phyloP scores from a whole-genome alignment of 1,284 basidiomycete species.

The Cryptococcus wingfieldii region DNA sequence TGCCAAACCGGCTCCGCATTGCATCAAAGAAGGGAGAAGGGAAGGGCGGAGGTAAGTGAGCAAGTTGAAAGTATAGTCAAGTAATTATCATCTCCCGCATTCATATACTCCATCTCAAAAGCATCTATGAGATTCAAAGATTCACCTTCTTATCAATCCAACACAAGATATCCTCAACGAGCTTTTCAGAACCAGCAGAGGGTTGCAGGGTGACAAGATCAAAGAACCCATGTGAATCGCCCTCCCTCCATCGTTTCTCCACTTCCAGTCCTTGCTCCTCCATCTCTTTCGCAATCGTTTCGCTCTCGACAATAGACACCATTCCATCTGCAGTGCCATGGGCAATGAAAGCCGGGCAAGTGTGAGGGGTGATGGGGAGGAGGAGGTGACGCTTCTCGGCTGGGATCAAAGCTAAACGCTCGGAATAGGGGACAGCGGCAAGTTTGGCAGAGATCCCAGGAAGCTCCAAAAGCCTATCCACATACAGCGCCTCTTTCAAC shows the following conservation, averaged over 20 bases:
- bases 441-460: constrained; percentile 8
- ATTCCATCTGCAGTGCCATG: constrained; percentile 8
- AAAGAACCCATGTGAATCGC: constrained; percentile 7
- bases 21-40: too few species aligned
- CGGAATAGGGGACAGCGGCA: not conserved
- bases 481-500: not conserved
- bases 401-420: constrained; percentile 2
- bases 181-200: too few species aligned
- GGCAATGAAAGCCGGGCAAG: not conserved
- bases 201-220: too few species aligned
- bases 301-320: constrained; percentile 2
- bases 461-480: constrained; percentile 4
- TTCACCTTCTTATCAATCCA: too few species aligned
- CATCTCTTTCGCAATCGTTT: not conserved
- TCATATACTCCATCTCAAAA: too few species aligned
- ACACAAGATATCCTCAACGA: too few species aligned
- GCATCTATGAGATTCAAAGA: too few species aligned
- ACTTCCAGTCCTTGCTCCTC: not conserved
- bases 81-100: too few species aligned
- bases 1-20: too few species aligned
- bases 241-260: constrained; percentile 6
- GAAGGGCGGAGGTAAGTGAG: too few species aligned
- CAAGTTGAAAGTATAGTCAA: too few species aligned
- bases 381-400: constrained; percentile 1
- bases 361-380: constrained; percentile 1